A percentile compares a stretch with the other conserved stretches of the same genome.
phyloP scores from a whole-genome alignment of 257 asterid species.

The Ilex aquifolium region DNA sequence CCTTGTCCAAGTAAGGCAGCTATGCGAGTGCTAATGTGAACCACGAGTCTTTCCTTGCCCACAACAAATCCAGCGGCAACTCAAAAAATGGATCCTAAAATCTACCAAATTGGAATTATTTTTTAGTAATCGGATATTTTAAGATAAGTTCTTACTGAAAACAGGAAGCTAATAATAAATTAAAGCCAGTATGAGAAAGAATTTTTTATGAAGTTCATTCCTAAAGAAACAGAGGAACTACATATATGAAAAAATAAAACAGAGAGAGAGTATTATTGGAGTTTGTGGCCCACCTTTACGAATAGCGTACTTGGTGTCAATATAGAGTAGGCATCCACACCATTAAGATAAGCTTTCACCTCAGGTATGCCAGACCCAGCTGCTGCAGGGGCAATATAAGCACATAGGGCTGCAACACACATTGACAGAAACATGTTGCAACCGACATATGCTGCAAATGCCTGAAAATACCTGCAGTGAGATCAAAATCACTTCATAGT shows the following conservation, averaged over 20 bases:
- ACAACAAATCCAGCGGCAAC: constrained; percentile 98
- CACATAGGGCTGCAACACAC: constrained; percentile 76
- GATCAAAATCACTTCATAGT: constrained; percentile 18
- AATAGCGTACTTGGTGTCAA: constrained; percentile 92
- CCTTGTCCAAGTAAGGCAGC: constrained; percentile 98
- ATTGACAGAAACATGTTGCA: constrained; percentile 48
- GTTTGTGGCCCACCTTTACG: constrained; percentile 76
- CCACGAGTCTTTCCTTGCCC: constrained; percentile 99
- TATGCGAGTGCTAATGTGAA: constrained; percentile 95
- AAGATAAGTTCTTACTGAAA: not conserved
- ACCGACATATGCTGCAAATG: constrained; percentile 69
- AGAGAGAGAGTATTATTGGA: too few species aligned
- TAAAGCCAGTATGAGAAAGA: not conserved
- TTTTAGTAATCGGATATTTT: not conserved
- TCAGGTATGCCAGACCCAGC: constrained; percentile 99
- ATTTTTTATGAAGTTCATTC: too few species aligned
- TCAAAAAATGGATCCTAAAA: constrained; percentile 85
- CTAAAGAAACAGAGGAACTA: too few species aligned
- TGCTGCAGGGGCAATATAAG: constrained; percentile 88
- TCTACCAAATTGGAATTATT: constrained; percentile 32
- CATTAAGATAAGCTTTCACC: constrained; percentile 97
- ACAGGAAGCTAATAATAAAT: not conserved
- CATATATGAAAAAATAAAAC: too few species aligned
- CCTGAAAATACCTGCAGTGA: constrained; percentile 53
- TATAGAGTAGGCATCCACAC: constrained; percentile 92